Conservation (phyloP, 164 flowering plant genomes). For the Echeveria elegans region DNA sequence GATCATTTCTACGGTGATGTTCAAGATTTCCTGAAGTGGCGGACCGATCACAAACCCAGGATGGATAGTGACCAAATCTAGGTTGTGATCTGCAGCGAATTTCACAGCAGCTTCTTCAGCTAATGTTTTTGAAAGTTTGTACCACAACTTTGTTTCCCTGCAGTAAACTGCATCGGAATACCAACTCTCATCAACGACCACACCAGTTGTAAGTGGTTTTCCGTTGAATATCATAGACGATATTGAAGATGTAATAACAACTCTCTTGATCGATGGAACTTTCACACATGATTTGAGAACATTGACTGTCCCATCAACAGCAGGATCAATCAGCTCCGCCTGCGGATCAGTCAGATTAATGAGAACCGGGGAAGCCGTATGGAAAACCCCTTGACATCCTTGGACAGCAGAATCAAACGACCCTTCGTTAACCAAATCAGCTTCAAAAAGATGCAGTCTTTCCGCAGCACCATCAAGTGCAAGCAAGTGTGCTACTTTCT, state of each 20-base stretch:
- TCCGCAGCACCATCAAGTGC: conserved; percentile 13
- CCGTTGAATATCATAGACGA: too few relatives aligned
- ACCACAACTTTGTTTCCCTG: conserved; percentile 34
- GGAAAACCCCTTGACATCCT: conserved; percentile 15
- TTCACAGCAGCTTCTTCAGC: conserved; percentile 78
- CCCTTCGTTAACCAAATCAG: conserved; percentile 14
- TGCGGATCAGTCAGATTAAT: conserved; percentile 11
- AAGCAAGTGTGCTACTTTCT: conserved; percentile 11
- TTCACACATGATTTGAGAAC: conserved; percentile 36
- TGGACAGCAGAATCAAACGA: conserved; percentile 14
- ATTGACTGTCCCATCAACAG: conserved; percentile 48
- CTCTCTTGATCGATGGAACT: conserved; percentile 30
- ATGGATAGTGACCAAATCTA: conserved; percentile 40
- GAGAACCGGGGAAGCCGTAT: conserved; percentile 14
- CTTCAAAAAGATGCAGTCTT: conserved; percentile 11
- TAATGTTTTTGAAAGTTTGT: conserved; percentile 52
- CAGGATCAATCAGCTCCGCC: conserved; percentile 41
- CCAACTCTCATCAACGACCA: conserved; percentile 50
- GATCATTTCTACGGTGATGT: conserved; percentile 13
- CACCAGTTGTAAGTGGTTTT: conserved; percentile 37
- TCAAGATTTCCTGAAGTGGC: conserved; percentile 28
- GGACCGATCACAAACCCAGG: conserved; percentile 45
- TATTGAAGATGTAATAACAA: conserved; percentile 48
- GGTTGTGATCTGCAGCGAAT: conserved; percentile 45
- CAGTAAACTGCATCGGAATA: conserved; percentile 34